Evolutionary conservation across 2,329 filamentous ascomycete species (phyloP).

Genomic region (Malbranchea zuffiana): DNA sequence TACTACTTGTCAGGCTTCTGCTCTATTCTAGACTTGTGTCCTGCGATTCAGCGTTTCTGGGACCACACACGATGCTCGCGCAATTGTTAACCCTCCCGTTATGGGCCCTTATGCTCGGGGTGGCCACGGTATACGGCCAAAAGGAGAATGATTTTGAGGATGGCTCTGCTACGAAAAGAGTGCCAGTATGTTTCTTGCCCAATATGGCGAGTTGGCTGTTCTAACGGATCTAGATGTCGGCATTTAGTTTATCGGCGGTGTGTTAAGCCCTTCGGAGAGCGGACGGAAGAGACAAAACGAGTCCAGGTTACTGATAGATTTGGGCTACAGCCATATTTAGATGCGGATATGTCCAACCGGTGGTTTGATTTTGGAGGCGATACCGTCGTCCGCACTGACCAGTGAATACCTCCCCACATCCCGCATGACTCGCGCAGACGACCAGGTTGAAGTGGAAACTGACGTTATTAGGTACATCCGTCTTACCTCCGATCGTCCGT

Average conservation of each 20-base stretch:
- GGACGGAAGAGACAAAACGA: constrained; percentile 6
- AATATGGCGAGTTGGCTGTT: constrained; percentile 8
- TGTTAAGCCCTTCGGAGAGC: constrained; percentile 31
- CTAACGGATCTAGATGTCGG: constrained; percentile 54
- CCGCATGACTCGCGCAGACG: too few relatives aligned
- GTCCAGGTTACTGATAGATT: constrained; percentile 5
- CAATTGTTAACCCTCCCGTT: constrained; percentile 18
- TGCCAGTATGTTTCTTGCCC: constrained; percentile 45
- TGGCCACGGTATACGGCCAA: constrained; percentile 19
- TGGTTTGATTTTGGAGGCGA: constrained; percentile 99
- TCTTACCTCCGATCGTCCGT: constrained; percentile 79
- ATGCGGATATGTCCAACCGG: constrained; percentile 94
- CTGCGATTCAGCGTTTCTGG: too few relatives aligned
- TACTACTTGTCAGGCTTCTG: neutral
- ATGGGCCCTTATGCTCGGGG: constrained; percentile 26
- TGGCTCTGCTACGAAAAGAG: constrained; percentile 50
- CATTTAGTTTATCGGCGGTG: constrained; percentile 72
- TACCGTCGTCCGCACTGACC: constrained; percentile 65
- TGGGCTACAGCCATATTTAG: constrained; percentile 68
- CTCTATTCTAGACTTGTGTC: neutral
- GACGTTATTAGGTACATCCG: constrained; percentile 63
- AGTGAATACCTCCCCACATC: constrained; percentile 27
- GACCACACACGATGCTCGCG: constrained; percentile 12
- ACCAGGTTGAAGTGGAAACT: too few relatives aligned
- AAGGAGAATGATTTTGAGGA: constrained; percentile 35